Base-by-base conservation (phyloP, 164 flowering plant species). In the Aristolochia fimbriata region DNA sequence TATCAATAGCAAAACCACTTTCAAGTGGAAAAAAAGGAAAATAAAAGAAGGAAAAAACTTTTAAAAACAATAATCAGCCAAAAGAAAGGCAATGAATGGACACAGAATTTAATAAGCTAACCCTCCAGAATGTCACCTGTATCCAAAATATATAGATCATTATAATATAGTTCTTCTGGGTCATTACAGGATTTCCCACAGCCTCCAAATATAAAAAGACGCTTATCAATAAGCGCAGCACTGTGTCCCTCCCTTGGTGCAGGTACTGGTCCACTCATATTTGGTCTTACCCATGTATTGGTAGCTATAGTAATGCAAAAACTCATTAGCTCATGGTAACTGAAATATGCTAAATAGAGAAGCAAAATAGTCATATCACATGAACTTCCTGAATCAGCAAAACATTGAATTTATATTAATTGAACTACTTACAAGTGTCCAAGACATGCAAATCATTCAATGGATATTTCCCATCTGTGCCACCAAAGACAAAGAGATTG, bases 171-270 rank as follows among this genome's bases (percentile, higher is more conserved):
- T 73, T 90, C 97, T 24, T 73, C 70, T 56, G 79, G 72, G 55
- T 60, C 67, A 62, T 74, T 69, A 10, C 70, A 52, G 60, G 90
- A 83, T 71, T 90, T 93, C 52, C 99, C 95, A 63, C 92, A 83
- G 25, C 99, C 99, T 62, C 99, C 99, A 82, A 90, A 93, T 68
- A 93, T 79, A 72, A 84, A 90, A 16, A 93, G 81, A 20, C 81
- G 71, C 71, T 82, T 85, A 21, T 91, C 99, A 71, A 90, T 68
- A 60, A 85, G 80, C 27, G 92, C 83, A 11, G 99, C 96, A 73
- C 83, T 81, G 71, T 93, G 99, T 41, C 97, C 99, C 74, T 93
- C 97, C 56, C 99, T 76, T 65, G 99, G 81, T 49, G 79, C 89
- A 50, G 99, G 99, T 55, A 81, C 91, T 22, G 84, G 83, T 16